Evolutionary conservation across 805 yeast genomes (phyloP), one percentile per base, ranked within the genome.

Genomic region (Limtongia smithiae): DNA sequence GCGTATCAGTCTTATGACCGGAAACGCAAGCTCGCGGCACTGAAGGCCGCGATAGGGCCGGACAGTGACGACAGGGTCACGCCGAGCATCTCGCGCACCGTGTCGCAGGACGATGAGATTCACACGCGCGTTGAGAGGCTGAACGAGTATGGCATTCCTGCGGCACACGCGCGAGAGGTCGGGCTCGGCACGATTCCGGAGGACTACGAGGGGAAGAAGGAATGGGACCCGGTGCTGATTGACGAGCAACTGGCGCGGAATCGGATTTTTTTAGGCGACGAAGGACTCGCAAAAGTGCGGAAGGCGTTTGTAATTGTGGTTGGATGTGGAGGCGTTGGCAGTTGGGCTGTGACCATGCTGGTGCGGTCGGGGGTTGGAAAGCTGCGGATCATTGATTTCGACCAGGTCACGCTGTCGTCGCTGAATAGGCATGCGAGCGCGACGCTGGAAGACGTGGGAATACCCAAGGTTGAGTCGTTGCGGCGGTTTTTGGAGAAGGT

Each of bases 311-410:
- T 90, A 2, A 85, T 88, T 1, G 85, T 91, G 14, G 83, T 81
- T 11, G 98, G 99, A 27, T 93, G 91, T 15, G 99, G 99, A 50
- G 99, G 99, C 50, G 99, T 93, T 35, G 99, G 99, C 2, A 90
- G 97, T 0, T 90, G 96, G 91, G 95, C 83, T 21, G 82, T 85
- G 11, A 83, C 95, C 9, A 87, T 94, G 85, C 74, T 93, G 48
- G 84, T 85, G 1, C 80, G 99, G 61, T 85, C 95, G 15, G 99
- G 99, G 14, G 82, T 90, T 34, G 82, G 84, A 18, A 77, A 79
- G 51, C 66, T 93, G 45, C 77, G 89, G 59, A 75, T 93, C 48
- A 81, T 93, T 46, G 99, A 93, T 68, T 93, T 93, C 65, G 99
- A 93, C 67, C 99, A 93, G 70, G 97, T 93, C 24, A 81, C 96